Conservation (phyloP, 2,329 filamentous ascomycete species). For the Alternaria sp. region DNA sequence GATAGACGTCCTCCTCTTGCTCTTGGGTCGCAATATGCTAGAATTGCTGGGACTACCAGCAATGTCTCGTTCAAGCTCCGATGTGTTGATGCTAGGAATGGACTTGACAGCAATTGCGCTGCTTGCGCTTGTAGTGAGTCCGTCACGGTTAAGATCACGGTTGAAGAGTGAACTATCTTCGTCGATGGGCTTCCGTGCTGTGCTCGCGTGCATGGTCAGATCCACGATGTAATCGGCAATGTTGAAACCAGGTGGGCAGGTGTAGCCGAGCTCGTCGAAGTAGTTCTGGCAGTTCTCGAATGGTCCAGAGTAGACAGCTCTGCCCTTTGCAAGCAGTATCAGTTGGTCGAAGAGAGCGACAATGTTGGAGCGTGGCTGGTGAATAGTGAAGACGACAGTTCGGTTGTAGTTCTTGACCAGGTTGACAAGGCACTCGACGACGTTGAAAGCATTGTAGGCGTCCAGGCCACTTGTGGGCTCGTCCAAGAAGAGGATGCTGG, state of each 20-base stretch:
- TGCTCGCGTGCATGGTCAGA: slow-evolving; percentile 92
- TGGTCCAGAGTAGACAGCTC: slow-evolving; percentile 90
- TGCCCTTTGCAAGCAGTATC: slow-evolving; percentile 86
- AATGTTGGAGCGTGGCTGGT: slow-evolving; percentile 97
- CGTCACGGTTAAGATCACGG: slow-evolving; percentile 68
- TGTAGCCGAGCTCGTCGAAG: slow-evolving; percentile 89
- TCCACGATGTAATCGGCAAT: slow-evolving; percentile 98
- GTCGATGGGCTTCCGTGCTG: slow-evolving; percentile 60
- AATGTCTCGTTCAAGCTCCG: slow-evolving; percentile 69
- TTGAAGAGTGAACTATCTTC: slow-evolving; percentile 66
- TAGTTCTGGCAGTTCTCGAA: slow-evolving; percentile 89
- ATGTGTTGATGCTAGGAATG: slow-evolving; percentile 80
- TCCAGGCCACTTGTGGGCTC: slow-evolving; percentile 96
- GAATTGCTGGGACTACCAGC: slow-evolving; percentile 67
- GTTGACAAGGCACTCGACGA: slow-evolving; percentile 93
- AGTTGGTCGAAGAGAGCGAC: slow-evolving; percentile 95
- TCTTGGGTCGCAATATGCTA: slow-evolving; percentile 66
- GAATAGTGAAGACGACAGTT: slow-evolving; percentile 97
- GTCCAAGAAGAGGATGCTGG: slow-evolving; percentile 95
- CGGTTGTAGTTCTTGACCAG: slow-evolving; percentile 95
- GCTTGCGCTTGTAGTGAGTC: slow-evolving; percentile 76
- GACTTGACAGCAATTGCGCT: slow-evolving; percentile 90
- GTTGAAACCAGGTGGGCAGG: slow-evolving; percentile 95
- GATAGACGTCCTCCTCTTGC: slow-evolving; percentile 78
- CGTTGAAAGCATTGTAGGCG: slow-evolving; percentile 97